Evolutionary conservation across 352 stramenopile genomes (phyloP).

Genomic region (Globisporangium heterothallicum): DNA sequence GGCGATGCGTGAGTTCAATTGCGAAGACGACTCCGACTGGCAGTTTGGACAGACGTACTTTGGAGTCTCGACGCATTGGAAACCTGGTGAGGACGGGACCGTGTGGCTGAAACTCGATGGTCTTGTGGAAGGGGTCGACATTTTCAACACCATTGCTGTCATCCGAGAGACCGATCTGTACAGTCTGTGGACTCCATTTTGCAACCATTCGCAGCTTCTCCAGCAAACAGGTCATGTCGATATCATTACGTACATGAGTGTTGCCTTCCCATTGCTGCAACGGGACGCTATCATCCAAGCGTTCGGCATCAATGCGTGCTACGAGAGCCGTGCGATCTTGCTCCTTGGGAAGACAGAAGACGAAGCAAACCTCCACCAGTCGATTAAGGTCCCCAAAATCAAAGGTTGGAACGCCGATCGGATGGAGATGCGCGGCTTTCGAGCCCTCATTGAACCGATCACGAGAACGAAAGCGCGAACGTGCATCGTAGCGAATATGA

Average conservation of each 20-base stretch:
- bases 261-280: conserved; percentile 68
- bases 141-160: conserved; percentile 78
- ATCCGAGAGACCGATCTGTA: conserved; percentile 82
- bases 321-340: conserved; percentile 66
- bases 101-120: conserved; percentile 82
- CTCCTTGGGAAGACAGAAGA: conserved; percentile 58
- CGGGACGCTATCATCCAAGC: conserved; percentile 63
- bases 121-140: conserved; percentile 67
- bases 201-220: conserved; percentile 56
- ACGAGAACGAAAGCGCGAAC: conserved; percentile 55
- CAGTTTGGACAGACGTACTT: conserved; percentile 73
- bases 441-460: conserved; percentile 70
- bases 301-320: conserved; percentile 76
- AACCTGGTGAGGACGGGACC: conserved; percentile 60
- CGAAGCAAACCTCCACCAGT: conserved; percentile 20
- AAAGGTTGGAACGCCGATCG: conserved; percentile 71
- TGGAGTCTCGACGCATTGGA: conserved; percentile 76
- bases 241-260: conserved; percentile 57
- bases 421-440: conserved; percentile 68
- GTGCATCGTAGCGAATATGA: conserved; percentile 76
- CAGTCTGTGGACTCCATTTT: conserved; percentile 70
- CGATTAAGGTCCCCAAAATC: conserved; percentile 39
- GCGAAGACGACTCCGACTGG: conserved; percentile 60
- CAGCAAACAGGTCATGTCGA: conserved; percentile 50
- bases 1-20: conserved; percentile 68